Evolutionary conservation across 2,329 filamentous ascomycete species (phyloP), one percentile per base, ranked within the genome.

Genomic region (Sporothrix brasiliensis): DNA sequence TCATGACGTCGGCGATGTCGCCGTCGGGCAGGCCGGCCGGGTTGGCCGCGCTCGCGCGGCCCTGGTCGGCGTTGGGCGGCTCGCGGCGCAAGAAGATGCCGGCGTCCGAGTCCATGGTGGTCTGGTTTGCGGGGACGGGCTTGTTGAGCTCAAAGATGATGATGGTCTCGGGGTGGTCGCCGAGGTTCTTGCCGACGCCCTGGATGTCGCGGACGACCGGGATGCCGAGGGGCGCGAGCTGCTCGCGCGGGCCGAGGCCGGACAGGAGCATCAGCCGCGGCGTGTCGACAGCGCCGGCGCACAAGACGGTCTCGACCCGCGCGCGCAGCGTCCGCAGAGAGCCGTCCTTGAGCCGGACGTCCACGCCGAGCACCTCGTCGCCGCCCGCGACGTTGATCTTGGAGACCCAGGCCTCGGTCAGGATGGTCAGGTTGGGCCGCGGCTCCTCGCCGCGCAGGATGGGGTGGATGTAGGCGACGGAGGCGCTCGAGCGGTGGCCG

Each of bases 381-480:
- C 70, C 69, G 67, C 85, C 86, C 76, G 89, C 87, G 74, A 87
- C 87, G 68, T 94, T 92, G 78, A 97, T 82, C 79, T 90, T 92
- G 79, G 88, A 91, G 72, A 97, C 93, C 89, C 92, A 95, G 34
- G 93, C 91, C 77, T 96, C 91, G 77, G 93, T 97, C 72, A 97
- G 84, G 72, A 97, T 85, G 50, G 92, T 95, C 78, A 97, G 81
- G 82, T 97, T 97, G 16, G 92, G 88, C 70, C 92, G 86, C 79
- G 89, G 88, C 84, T 97, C 92, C 63, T 93, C 90, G 53, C 92
- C 92, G 53, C 91, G 88, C 68, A 97, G 86, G 77, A 97, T 93
- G 49, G 93, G 93, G 81, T 97, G 93, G 77, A 97, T 94, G 82
- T 97, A 97, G 21, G 93, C 93, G 27, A 97, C 93, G 71, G 91